Base-by-base conservation (phyloP, 1,284 basidiomycete species). In the Boletus albobrunnescens region DNA sequence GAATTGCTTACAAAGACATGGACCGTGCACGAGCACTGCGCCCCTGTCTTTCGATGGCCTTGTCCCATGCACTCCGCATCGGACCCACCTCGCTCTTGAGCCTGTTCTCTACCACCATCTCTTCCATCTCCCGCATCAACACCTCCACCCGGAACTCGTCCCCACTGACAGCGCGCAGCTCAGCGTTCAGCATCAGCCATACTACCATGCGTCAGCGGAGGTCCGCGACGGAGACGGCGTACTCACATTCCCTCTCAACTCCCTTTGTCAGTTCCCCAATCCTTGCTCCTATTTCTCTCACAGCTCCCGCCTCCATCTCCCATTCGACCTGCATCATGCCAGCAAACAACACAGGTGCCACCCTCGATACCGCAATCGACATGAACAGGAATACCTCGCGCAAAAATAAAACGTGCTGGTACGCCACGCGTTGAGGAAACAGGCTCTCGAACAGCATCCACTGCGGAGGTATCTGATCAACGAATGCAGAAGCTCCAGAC, bases 401-500 rank as follows among this genome's bases (percentile, higher is more conserved):
- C n/a, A 91, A 71, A 61, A 91, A 77, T 17, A 77, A 66, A 52
- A 89, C 74, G 59, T 91, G 81, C 56, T 93, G 87, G 62, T 82
- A 83, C 2, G 79, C 73, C 1, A 84, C 79, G 12, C 82, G 77
- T 11, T 71, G 69, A 0, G 86, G 87, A 65, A 89, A 81, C 20
- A 85, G 38, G 5, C 65, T 50, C 38, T 74, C 67, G 3, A 87
- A 67, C 26, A 81, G 44, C 10, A 67, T 71, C 37, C 49, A 38
- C 1, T 33, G 22, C 2, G 59, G 50, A 14, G 53, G 45, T 12
- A 50, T 52, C 37, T 59, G 59, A 47, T 67, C 70, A 23, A 60
- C 56, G 46, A 69, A 67, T 43, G 53, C 40, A 26, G 39, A 31
- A 3, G 4, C 37, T 2, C 22, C 22, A 0, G 48, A 47, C 44